A percentile compares a stretch with the other conserved stretches of the same genome.
Conservation (phyloP, 2,329 filamentous ascomycete genomes). For the Fusarium longipes region DNA sequence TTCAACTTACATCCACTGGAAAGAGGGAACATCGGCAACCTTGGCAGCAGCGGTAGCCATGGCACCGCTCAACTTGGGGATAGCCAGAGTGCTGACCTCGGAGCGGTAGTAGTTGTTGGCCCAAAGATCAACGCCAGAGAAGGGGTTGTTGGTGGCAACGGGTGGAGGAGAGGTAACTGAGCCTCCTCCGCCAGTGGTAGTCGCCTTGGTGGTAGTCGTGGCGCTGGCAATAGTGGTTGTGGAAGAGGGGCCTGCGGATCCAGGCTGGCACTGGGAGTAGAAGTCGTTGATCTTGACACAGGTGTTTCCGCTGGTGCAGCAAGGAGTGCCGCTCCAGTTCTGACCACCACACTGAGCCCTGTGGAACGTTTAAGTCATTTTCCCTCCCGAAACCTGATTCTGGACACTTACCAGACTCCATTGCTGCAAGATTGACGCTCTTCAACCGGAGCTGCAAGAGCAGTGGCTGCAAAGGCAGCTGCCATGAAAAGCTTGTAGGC, state of each 20-base stretch:
- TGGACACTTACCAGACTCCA: constrained; percentile 27
- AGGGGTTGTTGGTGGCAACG: constrained; percentile 63
- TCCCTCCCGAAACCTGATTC: accelerated
- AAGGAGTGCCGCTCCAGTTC: constrained; percentile 58
- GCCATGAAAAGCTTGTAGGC: constrained; percentile 30
- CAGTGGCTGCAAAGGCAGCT: constrained; percentile 41
- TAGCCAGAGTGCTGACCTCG: constrained; percentile 65
- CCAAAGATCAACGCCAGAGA: constrained; percentile 61
- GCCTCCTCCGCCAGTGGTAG: not conserved
- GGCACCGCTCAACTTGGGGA: constrained; percentile 69
- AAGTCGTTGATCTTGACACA: constrained; percentile 44
- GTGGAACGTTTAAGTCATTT: constrained; percentile 28
- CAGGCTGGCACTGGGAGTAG: constrained; percentile 41
- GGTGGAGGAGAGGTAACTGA: constrained; percentile 43
- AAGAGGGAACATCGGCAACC: constrained; percentile 64
- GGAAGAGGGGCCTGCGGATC: constrained; percentile 23
- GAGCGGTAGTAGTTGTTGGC: constrained; percentile 67
- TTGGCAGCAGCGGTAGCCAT: constrained; percentile 63
- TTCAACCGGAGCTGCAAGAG: constrained; percentile 53
- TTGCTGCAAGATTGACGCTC: constrained; percentile 50
- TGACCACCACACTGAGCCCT: constrained; percentile 59
- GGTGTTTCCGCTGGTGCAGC: constrained; percentile 50
- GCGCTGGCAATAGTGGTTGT: constrained; percentile 27
- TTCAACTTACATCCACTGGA: constrained; percentile 61
- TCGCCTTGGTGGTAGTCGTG: constrained; percentile 26